A percentile compares a stretch with the other conserved stretches of the same genome.
phyloP scores from a whole-genome alignment of 1,139 yeast genomes.

The Pneumocystis oryctolagi region DNA sequence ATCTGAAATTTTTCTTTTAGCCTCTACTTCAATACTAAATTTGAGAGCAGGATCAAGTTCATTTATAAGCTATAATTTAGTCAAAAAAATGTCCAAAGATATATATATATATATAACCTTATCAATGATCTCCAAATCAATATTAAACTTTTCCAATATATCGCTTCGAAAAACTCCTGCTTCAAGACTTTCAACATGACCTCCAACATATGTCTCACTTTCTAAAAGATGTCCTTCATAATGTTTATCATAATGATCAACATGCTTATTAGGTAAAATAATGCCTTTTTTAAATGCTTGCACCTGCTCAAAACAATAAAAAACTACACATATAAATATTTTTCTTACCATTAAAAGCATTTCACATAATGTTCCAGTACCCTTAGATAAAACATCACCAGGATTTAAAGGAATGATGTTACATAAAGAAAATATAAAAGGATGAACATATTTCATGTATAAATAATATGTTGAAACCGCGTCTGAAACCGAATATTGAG shows the following conservation, averaged over 20 bases:
- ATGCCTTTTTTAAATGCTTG: conserved; percentile 75
- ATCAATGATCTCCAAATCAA: conserved; percentile 73
- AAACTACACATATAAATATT: background rate
- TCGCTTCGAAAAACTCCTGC: conserved; percentile 97
- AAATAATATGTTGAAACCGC: conserved; percentile 97
- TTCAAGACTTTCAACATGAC: conserved; percentile 93
- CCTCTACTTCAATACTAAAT: conserved; percentile 78
- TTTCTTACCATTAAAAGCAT: conserved; percentile 67
- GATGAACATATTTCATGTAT: conserved; percentile 93
- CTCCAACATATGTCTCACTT: conserved; percentile 96
- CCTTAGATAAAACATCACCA: conserved; percentile 88
- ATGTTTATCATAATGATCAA: conserved; percentile 82
- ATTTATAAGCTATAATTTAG: conserved; percentile 29
- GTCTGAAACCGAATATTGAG: conserved; percentile 97
- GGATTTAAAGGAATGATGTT: conserved; percentile 92
- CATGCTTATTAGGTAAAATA: conserved; percentile 79
- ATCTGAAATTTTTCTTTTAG: conserved; percentile 52
- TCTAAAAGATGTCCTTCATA: conserved; percentile 88
- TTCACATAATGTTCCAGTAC: conserved; percentile 97
- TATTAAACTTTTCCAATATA: conserved; percentile 53
- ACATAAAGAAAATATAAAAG: conserved; percentile 89
- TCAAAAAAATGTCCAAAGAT: background rate
- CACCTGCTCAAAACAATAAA: conserved; percentile 21
- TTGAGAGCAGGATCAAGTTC: conserved; percentile 65
- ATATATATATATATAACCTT: conserved; percentile 26